Conservation (phyloP, 2,329 filamentous ascomycete genomes). For the Tolypocladium sp. region DNA sequence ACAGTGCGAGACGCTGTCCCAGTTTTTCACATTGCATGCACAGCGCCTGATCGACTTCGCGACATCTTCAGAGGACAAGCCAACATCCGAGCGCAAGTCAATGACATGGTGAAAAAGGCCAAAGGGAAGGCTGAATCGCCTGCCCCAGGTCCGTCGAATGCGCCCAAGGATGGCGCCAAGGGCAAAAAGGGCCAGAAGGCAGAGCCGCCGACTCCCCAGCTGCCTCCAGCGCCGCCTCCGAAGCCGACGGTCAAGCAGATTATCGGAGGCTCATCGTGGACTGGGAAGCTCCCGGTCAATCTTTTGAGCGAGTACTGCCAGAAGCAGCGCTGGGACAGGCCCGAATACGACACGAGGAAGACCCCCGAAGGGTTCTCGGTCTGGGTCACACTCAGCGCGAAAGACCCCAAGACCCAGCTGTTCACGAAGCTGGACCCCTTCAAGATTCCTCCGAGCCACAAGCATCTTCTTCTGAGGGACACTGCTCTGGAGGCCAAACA, state of each 20-base stretch:
- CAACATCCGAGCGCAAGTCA: neutral
- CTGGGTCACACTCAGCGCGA: conserved; percentile 67
- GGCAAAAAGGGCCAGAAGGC: conserved; percentile 29
- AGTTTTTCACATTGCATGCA: neutral
- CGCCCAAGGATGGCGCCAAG: conserved; percentile 43
- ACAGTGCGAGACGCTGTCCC: neutral
- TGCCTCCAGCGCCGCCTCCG: conserved; percentile 32
- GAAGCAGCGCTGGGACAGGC: conserved; percentile 90
- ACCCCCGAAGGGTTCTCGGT: conserved; percentile 67
- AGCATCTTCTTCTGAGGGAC: conserved; percentile 64
- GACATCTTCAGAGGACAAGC: neutral
- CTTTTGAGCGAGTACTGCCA: conserved; percentile 90
- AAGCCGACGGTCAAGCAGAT: conserved; percentile 66
- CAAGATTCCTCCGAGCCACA: conserved; percentile 67
- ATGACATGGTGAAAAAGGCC: conserved; percentile 41
- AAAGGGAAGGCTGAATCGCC: conserved; percentile 39
- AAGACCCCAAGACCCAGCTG: conserved; percentile 77
- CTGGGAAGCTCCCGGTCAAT: conserved; percentile 90
- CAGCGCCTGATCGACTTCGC: neutral
- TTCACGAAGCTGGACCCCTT: conserved; percentile 68
- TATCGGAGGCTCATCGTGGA: conserved; percentile 94
- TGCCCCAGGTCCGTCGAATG: conserved; percentile 23
- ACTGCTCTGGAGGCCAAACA: conserved; percentile 86
- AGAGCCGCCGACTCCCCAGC: conserved; percentile 18
- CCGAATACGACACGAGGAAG: conserved; percentile 79